These are phyloP conservation scores for Colletotrichum sp. DNA, from an alignment of 2,329 filamentous ascomycete genomes.

Conservation along the genomic window DNA sequence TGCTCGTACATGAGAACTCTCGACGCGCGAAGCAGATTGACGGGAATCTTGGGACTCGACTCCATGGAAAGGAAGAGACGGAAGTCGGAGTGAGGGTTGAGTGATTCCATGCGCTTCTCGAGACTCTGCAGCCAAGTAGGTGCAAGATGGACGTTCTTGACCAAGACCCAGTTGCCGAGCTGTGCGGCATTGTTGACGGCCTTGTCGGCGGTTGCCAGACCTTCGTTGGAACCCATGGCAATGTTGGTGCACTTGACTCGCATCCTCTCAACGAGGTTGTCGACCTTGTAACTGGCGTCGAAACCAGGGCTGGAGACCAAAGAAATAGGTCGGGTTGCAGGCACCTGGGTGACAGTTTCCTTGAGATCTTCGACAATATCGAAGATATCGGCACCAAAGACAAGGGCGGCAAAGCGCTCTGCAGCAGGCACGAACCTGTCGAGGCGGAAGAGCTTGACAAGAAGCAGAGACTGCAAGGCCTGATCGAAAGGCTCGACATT, in stretches of 20 bases:
- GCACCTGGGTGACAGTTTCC: constrained; percentile 83
- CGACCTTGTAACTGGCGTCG: constrained; percentile 98
- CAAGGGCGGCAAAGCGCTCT: constrained; percentile 84
- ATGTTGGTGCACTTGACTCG: constrained; percentile 91
- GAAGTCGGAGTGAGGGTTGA: constrained; percentile 94
- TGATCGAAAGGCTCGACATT: constrained; percentile 71
- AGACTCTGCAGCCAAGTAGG: constrained; percentile 96
- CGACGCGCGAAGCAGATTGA: constrained; percentile 91
- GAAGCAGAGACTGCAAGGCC: constrained; percentile 80
- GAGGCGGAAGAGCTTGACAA: constrained; percentile 94
- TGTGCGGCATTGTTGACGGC: constrained; percentile 92
- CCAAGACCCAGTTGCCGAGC: constrained; percentile 91
- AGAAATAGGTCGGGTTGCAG: constrained; percentile 83
- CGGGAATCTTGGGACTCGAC: constrained; percentile 93
- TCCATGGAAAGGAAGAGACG: constrained; percentile 98
- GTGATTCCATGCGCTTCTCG: constrained; percentile 93
- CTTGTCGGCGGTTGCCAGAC: constrained; percentile 90
- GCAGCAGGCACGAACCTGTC: constrained; percentile 94
- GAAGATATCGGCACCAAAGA: constrained; percentile 84
- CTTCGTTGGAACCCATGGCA: constrained; percentile 98
- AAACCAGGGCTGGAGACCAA: constrained; percentile 96
- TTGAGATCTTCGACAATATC: constrained; percentile 86
- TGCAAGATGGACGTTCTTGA: constrained; percentile 98
- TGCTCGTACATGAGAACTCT: constrained; percentile 98
- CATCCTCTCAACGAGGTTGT: constrained; percentile 86